Conservation (phyloP, 2,329 filamentous ascomycete genomes). For the Blastomyces silverae region DNA sequence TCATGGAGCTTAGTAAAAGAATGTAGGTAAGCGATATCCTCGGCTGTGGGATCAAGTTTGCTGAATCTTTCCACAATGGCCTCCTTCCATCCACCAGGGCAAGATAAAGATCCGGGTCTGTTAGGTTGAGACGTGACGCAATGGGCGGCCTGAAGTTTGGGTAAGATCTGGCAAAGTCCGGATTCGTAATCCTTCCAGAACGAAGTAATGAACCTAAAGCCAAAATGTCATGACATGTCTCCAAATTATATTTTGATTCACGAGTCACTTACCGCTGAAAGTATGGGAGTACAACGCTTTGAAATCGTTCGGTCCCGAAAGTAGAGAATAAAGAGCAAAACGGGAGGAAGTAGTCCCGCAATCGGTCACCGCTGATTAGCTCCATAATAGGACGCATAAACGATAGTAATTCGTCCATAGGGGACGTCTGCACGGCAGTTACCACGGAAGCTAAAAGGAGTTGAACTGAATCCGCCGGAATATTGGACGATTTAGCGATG, state of each 20-base stretch:
- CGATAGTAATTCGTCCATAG: constrained; percentile 71
- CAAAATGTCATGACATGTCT: constrained; percentile 24
- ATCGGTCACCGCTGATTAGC: constrained; percentile 56
- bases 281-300: constrained; percentile 66
- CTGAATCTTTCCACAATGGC: constrained; percentile 66
- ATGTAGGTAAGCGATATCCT: constrained; percentile 61
- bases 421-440: constrained; percentile 65
- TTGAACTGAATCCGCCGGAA: constrained; percentile 27
- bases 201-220: constrained; percentile 60
- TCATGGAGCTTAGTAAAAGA: constrained; percentile 59
- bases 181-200: constrained; percentile 66
- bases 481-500: constrained; percentile 24
- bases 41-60: constrained; percentile 38
- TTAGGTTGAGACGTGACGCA: constrained; percentile 48
- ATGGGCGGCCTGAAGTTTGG: constrained; percentile 49
- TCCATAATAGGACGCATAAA: constrained; percentile 60
- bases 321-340: constrained; percentile 79
- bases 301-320: constrained; percentile 66
- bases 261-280: constrained; percentile 61
- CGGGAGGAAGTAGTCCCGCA: constrained; percentile 67
- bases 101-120: constrained; percentile 36
- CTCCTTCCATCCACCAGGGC: constrained; percentile 56
- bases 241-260: neutral
- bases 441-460: constrained; percentile 46
- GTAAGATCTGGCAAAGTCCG: constrained; percentile 61